Conservation (phyloP, 768 basidiomycete genomes). For the Russula vinacea region DNA sequence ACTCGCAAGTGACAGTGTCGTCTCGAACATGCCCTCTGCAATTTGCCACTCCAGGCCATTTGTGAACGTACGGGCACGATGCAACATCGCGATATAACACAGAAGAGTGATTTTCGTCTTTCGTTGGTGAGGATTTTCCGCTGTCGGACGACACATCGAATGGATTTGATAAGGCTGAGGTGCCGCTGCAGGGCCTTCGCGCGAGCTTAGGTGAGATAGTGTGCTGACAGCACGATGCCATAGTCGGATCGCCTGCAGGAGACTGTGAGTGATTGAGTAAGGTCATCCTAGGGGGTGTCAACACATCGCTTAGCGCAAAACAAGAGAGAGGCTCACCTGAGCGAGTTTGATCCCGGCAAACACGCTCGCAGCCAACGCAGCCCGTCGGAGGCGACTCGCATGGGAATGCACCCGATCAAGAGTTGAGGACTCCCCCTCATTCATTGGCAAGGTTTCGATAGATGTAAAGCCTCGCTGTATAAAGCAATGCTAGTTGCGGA, state of each 20-base stretch:
- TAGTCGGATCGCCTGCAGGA: slow-evolving; percentile 69
- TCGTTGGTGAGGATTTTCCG: slow-evolving; percentile 43
- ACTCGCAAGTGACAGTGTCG: slow-evolving; percentile 61
- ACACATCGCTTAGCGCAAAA: background rate
- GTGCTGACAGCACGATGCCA: slow-evolving; percentile 79
- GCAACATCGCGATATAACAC: slow-evolving; percentile 26
- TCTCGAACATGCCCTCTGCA: slow-evolving; percentile 64
- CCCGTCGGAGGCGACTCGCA: slow-evolving; percentile 58
- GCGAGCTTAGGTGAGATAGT: slow-evolving; percentile 55
- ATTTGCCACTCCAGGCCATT: slow-evolving; percentile 73
- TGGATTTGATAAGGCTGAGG: slow-evolving; percentile 50
- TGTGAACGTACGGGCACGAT: slow-evolving; percentile 38
- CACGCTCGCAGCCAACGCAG: slow-evolving; percentile 68
- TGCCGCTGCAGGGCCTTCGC: slow-evolving; percentile 32
- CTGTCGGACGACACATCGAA: slow-evolving; percentile 49
- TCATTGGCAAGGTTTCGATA: slow-evolving; percentile 43
- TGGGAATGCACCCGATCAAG: slow-evolving; percentile 57
- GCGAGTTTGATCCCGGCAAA: slow-evolving; percentile 67
- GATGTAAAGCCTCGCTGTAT: slow-evolving; percentile 58
- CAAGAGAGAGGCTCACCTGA: slow-evolving; percentile 43
- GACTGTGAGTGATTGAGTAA: slow-evolving; percentile 52
- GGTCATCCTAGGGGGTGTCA: slow-evolving; percentile 51
- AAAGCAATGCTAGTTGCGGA: slow-evolving; percentile 41
- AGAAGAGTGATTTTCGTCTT: slow-evolving; percentile 32
- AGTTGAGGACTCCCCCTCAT: slow-evolving; percentile 50